Percentiles rank a stretch among this genome's conserved stretches.
Evolutionary conservation across 805 yeast genomes (phyloP).

Genomic region (Dipodascopsis uninucleata): DNA sequence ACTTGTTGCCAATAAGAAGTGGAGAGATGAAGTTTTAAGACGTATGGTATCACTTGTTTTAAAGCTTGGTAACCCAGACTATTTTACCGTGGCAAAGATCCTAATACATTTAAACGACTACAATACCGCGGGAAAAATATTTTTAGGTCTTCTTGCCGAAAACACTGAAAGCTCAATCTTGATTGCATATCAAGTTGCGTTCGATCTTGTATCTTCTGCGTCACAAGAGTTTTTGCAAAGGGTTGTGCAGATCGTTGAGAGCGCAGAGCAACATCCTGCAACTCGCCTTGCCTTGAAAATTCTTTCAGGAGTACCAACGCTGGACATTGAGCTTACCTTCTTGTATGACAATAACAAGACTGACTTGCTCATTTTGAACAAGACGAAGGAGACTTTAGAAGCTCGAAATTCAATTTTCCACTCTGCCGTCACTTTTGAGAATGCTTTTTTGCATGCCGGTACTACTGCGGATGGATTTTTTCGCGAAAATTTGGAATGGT

Average conservation of each 20-base stretch:
- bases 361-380: slow-evolving; percentile 74
- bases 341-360: slow-evolving; percentile 81
- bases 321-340: slow-evolving; percentile 88
- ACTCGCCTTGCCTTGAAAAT: slow-evolving; percentile 53
- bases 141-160: slow-evolving; percentile 52
- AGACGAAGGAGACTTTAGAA: slow-evolving; percentile 75
- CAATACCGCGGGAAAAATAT: slow-evolving; percentile 62
- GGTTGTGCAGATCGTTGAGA: slow-evolving; percentile 37
- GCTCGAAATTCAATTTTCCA: slow-evolving; percentile 93
- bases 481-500: slow-evolving; percentile 88
- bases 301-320: slow-evolving; percentile 86
- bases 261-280: slow-evolving; percentile 34
- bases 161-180: slow-evolving; percentile 45
- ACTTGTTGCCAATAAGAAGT: slow-evolving; percentile 59
- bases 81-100: slow-evolving; percentile 77
- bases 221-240: slow-evolving; percentile 78
- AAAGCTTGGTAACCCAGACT: slow-evolving; percentile 63
- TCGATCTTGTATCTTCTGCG: slow-evolving; percentile 87
- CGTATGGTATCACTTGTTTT: slow-evolving; percentile 59
- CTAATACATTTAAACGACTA: slow-evolving; percentile 83
- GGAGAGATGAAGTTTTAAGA: slow-evolving; percentile 53
- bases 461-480: slow-evolving; percentile 93
- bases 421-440: slow-evolving; percentile 90
- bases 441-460: slow-evolving; percentile 93
- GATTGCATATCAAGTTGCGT: slow-evolving; percentile 88